Conservation (phyloP, 805 yeast genomes). For the Ogataea saltuana region DNA sequence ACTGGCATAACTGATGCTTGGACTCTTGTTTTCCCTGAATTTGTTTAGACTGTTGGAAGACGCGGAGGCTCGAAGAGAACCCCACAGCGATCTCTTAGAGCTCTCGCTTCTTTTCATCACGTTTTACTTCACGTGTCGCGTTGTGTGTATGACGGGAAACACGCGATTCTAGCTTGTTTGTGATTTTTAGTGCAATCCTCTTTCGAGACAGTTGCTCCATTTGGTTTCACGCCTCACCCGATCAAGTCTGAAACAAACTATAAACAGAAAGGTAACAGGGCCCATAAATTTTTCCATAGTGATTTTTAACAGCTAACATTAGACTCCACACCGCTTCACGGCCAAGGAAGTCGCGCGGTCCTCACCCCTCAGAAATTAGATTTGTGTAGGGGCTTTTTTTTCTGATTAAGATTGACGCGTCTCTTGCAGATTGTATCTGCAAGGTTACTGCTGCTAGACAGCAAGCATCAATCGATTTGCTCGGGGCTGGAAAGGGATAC, state of each 20-base stretch:
- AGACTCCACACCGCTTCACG: neutral
- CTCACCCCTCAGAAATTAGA: neutral
- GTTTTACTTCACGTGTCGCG: neutral
- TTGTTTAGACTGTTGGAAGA: constrained; percentile 14
- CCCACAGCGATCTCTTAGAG: constrained; percentile 26
- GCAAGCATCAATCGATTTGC: neutral
- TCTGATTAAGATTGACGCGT: constrained; percentile 4
- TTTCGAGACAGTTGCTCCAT: neutral
- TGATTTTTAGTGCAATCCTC: neutral
- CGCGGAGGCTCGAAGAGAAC: constrained; percentile 20
- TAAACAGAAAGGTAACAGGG: neutral
- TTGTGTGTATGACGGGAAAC: neutral
- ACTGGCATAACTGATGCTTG: neutral
- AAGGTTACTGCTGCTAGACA: neutral
- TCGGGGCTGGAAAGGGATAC: neutral
- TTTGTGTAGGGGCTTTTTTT: neutral
- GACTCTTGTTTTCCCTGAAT: neutral
- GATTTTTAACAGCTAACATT: neutral
- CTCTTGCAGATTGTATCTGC: constrained; percentile 1
- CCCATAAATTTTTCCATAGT: neutral
- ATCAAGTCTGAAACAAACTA: constrained; percentile 1
- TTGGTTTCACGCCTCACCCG: constrained; percentile 1
- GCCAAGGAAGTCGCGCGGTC: constrained; percentile 4
- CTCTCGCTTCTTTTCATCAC: constrained; percentile 18
- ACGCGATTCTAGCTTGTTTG: neutral